phyloP scores from a whole-genome alignment of 1,284 basidiomycete genomes.

The Chalciporus sp. region DNA sequence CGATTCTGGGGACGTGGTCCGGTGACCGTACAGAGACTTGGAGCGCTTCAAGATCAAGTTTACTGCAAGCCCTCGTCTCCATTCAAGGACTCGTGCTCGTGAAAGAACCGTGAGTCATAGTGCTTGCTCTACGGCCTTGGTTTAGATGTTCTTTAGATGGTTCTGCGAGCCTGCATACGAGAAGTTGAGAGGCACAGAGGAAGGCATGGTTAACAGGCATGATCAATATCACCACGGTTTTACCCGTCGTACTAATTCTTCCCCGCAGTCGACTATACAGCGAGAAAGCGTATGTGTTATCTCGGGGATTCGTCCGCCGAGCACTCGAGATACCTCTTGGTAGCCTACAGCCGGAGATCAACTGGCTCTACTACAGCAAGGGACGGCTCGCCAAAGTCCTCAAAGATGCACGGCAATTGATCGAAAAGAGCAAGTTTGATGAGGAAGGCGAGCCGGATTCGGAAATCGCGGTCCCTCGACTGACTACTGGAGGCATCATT shows the following conservation, averaged over 20 bases:
- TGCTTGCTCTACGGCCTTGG: not conserved
- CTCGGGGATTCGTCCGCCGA: constrained; percentile 84
- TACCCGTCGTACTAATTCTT: constrained; percentile 9
- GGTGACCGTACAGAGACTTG: constrained; percentile 87
- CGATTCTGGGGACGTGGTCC: constrained; percentile 89
- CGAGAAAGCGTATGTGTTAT: constrained; percentile 92
- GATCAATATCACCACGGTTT: constrained; percentile 3
- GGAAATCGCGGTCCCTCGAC: constrained; percentile 71
- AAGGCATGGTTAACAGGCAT: constrained; percentile 81
- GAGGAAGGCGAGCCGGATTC: constrained; percentile 43
- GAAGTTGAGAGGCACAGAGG: constrained; percentile 86
- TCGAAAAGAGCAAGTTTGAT: constrained; percentile 63
- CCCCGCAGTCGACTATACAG: constrained; percentile 72
- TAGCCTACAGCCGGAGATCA: constrained; percentile 74
- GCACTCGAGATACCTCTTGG: constrained; percentile 79
- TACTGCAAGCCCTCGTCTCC: constrained; percentile 91
- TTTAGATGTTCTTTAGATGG: constrained; percentile 52
- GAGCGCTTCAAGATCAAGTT: constrained; percentile 78
- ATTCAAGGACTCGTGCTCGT: constrained; percentile 94
- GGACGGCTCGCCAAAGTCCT: constrained; percentile 73
- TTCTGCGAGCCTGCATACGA: constrained; percentile 93
- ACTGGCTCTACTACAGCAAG: constrained; percentile 71
- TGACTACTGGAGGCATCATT: constrained; percentile 83
- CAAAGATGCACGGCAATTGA: constrained; percentile 59
- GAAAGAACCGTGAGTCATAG: constrained; percentile 74